A percentile compares a stretch with the other conserved stretches of the same genome.
Conservation (phyloP, 176 grass and related monocot species). For the Phyllostachys edulis region DNA sequence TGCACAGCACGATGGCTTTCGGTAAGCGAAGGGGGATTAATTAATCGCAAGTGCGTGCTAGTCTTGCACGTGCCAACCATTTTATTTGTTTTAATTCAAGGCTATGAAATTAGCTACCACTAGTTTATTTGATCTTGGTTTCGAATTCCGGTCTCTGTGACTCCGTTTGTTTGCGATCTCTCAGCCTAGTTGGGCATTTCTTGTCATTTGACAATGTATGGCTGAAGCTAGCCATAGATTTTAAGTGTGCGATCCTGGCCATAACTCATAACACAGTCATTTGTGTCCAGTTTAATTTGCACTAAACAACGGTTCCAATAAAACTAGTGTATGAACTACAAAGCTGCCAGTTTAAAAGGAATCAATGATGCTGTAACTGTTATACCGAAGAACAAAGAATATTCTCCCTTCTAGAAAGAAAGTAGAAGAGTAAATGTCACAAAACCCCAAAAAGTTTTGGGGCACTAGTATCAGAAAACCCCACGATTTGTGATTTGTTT, state of each 20-base stretch:
- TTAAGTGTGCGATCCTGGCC: not conserved
- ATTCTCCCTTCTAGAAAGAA: constrained; percentile 37
- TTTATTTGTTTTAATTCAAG: not conserved
- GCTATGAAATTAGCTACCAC: not conserved
- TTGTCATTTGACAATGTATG: not conserved
- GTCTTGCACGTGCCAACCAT: constrained; percentile 4
- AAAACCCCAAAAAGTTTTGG: too few relatives aligned
- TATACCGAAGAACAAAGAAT: constrained; percentile 40
- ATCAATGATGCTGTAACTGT: not conserved
- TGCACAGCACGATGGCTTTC: not conserved
- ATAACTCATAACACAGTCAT: not conserved
- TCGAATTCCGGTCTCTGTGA: constrained; percentile 28
- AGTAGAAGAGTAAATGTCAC: too few relatives aligned
- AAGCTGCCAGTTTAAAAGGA: not conserved
- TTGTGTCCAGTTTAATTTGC: not conserved
- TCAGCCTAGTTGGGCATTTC: not conserved
- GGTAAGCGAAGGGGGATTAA: not conserved
- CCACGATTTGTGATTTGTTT: too few relatives aligned
- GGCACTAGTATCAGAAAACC: too few relatives aligned
- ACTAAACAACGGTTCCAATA: not conserved
- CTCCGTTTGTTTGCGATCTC: constrained; percentile 11
- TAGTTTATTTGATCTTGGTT: not conserved
- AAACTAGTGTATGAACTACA: not conserved
- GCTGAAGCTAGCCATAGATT: not conserved
- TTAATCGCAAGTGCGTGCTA: not conserved